phyloP scores from a whole-genome alignment of 2,329 filamentous ascomycete genomes.

The Penicillium sp. region DNA sequence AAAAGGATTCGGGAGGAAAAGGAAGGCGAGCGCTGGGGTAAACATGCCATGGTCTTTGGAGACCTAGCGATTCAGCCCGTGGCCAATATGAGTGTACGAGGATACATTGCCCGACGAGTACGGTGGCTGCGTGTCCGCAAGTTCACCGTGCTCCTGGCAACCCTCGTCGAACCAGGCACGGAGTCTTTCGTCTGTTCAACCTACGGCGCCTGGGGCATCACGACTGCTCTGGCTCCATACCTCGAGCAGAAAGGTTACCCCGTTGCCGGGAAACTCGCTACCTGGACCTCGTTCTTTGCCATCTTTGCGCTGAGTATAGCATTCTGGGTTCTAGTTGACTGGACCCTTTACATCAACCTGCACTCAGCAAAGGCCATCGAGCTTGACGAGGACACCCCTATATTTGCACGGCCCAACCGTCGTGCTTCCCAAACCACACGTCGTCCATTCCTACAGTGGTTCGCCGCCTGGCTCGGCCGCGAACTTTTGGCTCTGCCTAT shows the following conservation, averaged over 20 bases:
- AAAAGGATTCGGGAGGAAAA: slow-evolving; percentile 40
- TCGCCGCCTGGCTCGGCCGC: slow-evolving; percentile 79
- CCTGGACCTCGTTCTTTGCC: slow-evolving; percentile 66
- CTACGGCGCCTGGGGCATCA: slow-evolving; percentile 77
- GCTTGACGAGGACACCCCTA: slow-evolving; percentile 70
- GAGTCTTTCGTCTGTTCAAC: slow-evolving; percentile 83
- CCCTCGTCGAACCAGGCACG: slow-evolving; percentile 87
- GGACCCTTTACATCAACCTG: slow-evolving; percentile 70
- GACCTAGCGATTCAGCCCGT: slow-evolving; percentile 91
- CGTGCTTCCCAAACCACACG: slow-evolving; percentile 42
- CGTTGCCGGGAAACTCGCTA: slow-evolving; percentile 57
- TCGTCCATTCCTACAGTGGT: slow-evolving; percentile 69
- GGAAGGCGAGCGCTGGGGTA: slow-evolving; percentile 57
- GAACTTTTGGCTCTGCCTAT: slow-evolving; percentile 83
- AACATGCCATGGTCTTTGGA: slow-evolving; percentile 81
- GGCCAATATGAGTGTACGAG: slow-evolving; percentile 72
- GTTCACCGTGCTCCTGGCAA: slow-evolving; percentile 87
- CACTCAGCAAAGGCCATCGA: slow-evolving; percentile 74
- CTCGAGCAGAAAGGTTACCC: slow-evolving; percentile 50
- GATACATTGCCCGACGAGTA: slow-evolving; percentile 78
- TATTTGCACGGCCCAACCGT: slow-evolving; percentile 64
- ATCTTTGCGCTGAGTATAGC: slow-evolving; percentile 68
- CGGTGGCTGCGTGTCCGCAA: slow-evolving; percentile 93
- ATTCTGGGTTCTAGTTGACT: slow-evolving; percentile 75
- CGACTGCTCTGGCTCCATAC: slow-evolving; percentile 63